A percentile compares a stretch with the other conserved stretches of the same genome.
Evolutionary conservation across 768 basidiomycete species (phyloP).

Genomic region (Lactifluus hygrophoroides): DNA sequence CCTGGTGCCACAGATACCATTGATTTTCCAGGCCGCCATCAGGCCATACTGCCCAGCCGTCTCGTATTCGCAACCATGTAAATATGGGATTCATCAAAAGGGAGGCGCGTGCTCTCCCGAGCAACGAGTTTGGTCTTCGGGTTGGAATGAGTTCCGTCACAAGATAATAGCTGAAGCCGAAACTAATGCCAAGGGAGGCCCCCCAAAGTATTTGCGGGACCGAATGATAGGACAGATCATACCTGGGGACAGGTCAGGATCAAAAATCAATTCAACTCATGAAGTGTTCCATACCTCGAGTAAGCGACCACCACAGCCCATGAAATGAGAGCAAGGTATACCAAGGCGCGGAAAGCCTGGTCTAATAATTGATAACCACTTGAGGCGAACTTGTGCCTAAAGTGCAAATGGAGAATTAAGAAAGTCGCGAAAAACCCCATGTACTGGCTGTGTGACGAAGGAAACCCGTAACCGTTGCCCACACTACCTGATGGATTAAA

Average conservation of each 20-base stretch:
- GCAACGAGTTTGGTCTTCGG: constrained; percentile 41
- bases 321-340: constrained; percentile 42
- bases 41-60: constrained; percentile 74
- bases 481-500: constrained; percentile 35
- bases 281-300: constrained; percentile 47
- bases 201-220: constrained; percentile 71
- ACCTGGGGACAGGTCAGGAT: constrained; percentile 32
- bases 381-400: constrained; percentile 54
- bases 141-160: constrained; percentile 51
- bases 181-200: constrained; percentile 47
- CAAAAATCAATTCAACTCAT: not conserved
- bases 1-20: constrained; percentile 56
- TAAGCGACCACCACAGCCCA: constrained; percentile 69
- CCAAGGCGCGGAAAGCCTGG: constrained; percentile 34
- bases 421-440: constrained; percentile 85
- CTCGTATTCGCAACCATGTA: constrained; percentile 61
- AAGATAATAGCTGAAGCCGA: constrained; percentile 48
- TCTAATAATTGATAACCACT: constrained; percentile 48
- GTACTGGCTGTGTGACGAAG: constrained; percentile 83
- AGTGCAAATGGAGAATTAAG: constrained; percentile 61
- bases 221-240: constrained; percentile 67
- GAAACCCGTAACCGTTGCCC: constrained; percentile 76
- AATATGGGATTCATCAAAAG: constrained; percentile 50
- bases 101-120: constrained; percentile 41
- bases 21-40: constrained; percentile 72